phyloP scores from a whole-genome alignment of 257 asterid species.

The Solanum chiquidenum region DNA sequence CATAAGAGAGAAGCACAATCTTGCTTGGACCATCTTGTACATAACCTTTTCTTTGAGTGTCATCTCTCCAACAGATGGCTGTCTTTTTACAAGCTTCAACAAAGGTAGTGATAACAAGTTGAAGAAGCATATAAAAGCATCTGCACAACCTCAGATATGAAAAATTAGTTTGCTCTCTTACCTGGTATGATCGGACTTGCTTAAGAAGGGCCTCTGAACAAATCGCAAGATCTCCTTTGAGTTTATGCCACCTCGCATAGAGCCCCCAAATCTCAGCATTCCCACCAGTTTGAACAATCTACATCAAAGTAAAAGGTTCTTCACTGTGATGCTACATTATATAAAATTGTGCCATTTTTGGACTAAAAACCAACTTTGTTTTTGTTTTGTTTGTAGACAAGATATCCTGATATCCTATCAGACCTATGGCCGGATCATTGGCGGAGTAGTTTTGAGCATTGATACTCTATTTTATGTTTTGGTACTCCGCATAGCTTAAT shows the following conservation, averaged over 20 bases:
- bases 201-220: constrained; percentile 87
- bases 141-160: background rate
- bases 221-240: constrained; percentile 81
- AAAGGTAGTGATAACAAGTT: background rate
- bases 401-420: background rate
- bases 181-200: constrained; percentile 82
- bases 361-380: background rate
- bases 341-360: background rate
- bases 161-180: background rate
- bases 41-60: background rate
- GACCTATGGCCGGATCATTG: background rate
- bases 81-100: background rate
- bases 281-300: constrained; percentile 56
- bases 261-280: constrained; percentile 70
- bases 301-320: background rate
- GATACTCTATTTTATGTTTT: background rate
- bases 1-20: background rate
- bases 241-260: constrained; percentile 79
- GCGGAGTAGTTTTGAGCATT: background rate
- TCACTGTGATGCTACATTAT: background rate
- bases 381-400: background rate
- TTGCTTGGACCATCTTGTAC: background rate
- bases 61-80: background rate
- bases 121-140: background rate
- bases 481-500: background rate